phyloP scores from a whole-genome alignment of 2,329 filamentous ascomycete species.

The Xylariaceae sp. region DNA sequence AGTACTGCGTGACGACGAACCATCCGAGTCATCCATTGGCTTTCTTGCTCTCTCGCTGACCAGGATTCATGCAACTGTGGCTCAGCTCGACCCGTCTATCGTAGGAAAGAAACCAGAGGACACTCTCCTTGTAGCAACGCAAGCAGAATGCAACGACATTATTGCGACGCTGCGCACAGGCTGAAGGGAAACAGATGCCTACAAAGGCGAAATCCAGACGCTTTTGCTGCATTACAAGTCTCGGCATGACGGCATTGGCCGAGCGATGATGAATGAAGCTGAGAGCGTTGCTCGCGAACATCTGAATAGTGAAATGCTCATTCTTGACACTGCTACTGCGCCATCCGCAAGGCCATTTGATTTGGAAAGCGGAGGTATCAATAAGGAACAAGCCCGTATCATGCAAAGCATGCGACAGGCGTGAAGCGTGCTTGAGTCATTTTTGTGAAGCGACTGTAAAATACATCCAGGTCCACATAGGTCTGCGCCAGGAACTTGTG shows the following conservation, averaged over 20 bases:
- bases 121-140: conserved; percentile 1
- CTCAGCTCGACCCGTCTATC: conserved; percentile 17
- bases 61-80: conserved; percentile 21
- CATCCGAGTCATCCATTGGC: conserved; percentile 24
- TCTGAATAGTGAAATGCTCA: conserved; percentile 21
- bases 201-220: conserved; percentile 27
- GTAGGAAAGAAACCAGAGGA: not conserved
- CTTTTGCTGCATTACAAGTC: conserved; percentile 24
- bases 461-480: too few relatives aligned
- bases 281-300: conserved; percentile 18
- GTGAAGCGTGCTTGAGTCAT: not conserved
- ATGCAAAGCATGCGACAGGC: not conserved
- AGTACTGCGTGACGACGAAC: conserved; percentile 26
- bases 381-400: conserved; percentile 25
- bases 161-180: conserved; percentile 19
- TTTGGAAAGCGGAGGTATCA: conserved; percentile 23
- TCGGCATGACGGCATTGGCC: conserved; percentile 20
- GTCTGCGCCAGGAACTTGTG: too few relatives aligned
- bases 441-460: not conserved
- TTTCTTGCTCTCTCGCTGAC: conserved; percentile 27
- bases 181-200: conserved; percentile 25
- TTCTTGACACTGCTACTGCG: conserved; percentile 25
- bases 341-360: conserved; percentile 27
- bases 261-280: conserved; percentile 21
- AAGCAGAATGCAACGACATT: conserved; percentile 4